These are phyloP conservation scores for Stromatinia cepivora DNA, from an alignment of 2,329 filamentous ascomycete genomes.

Conservation along the genomic window DNA sequence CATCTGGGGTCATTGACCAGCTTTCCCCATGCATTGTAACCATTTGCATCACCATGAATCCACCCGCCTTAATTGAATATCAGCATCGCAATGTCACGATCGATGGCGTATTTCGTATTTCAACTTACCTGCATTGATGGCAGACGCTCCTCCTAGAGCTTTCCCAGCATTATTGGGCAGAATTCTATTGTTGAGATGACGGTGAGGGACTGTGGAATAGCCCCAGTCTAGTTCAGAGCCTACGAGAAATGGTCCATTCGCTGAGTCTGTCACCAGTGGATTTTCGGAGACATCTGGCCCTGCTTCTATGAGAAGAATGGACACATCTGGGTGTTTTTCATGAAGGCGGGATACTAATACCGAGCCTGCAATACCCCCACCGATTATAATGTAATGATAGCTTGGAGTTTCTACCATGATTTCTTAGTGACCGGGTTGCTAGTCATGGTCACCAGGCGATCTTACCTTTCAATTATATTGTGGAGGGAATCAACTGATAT, in stretches of 20 bases:
- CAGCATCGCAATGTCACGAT: no score
- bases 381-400: constrained; percentile 43
- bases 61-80: constrained; percentile 33
- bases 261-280: constrained; percentile 3
- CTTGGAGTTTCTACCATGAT: background rate
- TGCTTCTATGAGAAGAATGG: constrained; percentile 45
- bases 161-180: constrained; percentile 42
- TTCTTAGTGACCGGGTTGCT: no score
- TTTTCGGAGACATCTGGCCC: constrained; percentile 39
- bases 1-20: constrained; percentile 46
- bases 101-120: background rate
- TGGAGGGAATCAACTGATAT: no score
- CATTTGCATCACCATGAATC: constrained; percentile 46
- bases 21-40: constrained; percentile 50
- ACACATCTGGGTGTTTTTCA: constrained; percentile 35
- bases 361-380: constrained; percentile 43
- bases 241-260: constrained; percentile 8
- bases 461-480: no score
- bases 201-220: constrained; percentile 42
- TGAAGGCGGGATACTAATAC: constrained; percentile 43
- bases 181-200: constrained; percentile 33
- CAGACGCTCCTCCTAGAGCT: constrained; percentile 45
- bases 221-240: constrained; percentile 39
- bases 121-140: constrained; percentile 42
- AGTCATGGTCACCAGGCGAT: no score